Percentiles rank a stretch among this genome's conserved stretches.
Evolutionary conservation across 805 yeast species (phyloP).

Genomic region (Kurtzmaniella fragi): DNA sequence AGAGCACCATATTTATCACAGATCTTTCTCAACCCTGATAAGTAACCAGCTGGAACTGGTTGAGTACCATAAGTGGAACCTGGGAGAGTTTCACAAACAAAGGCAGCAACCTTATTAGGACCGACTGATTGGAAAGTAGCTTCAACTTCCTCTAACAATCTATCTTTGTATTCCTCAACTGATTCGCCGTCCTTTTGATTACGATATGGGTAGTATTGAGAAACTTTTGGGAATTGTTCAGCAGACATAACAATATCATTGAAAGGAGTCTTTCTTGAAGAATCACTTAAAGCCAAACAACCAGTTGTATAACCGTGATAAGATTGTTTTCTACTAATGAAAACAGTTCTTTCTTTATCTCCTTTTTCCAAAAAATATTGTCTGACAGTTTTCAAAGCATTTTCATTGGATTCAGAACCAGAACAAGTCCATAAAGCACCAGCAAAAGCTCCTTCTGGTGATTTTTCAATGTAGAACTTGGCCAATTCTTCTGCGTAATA

Average conservation of each 20-base stretch:
- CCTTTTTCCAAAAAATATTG: slow-evolving; percentile 22
- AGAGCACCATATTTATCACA: slow-evolving; percentile 28
- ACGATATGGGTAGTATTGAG: slow-evolving; percentile 24
- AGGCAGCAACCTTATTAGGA: slow-evolving; percentile 23
- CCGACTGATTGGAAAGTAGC: slow-evolving; percentile 17
- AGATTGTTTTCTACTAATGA: slow-evolving; percentile 19
- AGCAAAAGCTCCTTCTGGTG: slow-evolving; percentile 41
- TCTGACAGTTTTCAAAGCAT: slow-evolving; percentile 21
- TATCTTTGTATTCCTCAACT: slow-evolving; percentile 15
- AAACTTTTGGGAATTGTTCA: slow-evolving; percentile 7
- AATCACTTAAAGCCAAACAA: slow-evolving; percentile 17
- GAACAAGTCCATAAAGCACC: slow-evolving; percentile 36
- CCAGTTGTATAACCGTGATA: slow-evolving; percentile 26
- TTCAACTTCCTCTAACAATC: slow-evolving; percentile 19
- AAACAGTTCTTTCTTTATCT: slow-evolving; percentile 17
- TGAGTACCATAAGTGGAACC: slow-evolving; percentile 25
- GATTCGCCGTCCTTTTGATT: slow-evolving; percentile 18
- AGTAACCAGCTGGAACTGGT: slow-evolving; percentile 22
- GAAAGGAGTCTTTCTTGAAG: slow-evolving; percentile 10
- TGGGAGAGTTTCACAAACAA: slow-evolving; percentile 23
- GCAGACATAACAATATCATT: too few relatives aligned
- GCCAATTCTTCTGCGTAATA: slow-evolving; percentile 19
- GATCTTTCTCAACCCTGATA: slow-evolving; percentile 21
- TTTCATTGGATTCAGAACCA: slow-evolving; percentile 27
- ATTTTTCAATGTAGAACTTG: slow-evolving; percentile 25